These are phyloP conservation scores for Berberis thunbergii DNA, from an alignment of 164 flowering plant genomes.

Conservation along the genomic window DNA sequence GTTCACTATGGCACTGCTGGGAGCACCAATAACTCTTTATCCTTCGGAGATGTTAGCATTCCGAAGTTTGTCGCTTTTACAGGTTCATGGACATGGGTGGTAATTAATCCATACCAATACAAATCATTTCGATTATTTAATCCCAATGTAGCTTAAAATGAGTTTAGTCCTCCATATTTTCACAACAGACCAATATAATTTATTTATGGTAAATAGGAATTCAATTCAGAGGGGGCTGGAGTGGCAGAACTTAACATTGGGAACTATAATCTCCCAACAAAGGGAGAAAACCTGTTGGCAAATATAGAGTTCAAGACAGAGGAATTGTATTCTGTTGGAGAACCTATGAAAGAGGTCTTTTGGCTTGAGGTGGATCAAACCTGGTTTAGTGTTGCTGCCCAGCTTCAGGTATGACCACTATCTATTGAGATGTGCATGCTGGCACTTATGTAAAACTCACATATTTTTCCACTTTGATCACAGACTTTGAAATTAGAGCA, in stretches of 20 bases:
- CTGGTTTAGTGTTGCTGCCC: constrained; percentile 29
- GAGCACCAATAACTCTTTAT: constrained; percentile 34
- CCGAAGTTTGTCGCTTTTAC: constrained; percentile 35
- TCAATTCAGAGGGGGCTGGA: constrained; percentile 11
- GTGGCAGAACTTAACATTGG: constrained; percentile 29
- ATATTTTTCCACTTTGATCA: not conserved
- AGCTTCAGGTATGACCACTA: constrained; percentile 23
- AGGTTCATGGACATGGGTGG: constrained; percentile 51
- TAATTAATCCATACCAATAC: not conserved
- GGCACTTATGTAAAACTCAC: not conserved
- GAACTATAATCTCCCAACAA: constrained; percentile 28
- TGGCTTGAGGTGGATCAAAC: constrained; percentile 31
- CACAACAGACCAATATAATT: no score
- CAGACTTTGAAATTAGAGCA: constrained; percentile 37
- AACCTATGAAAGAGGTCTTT: constrained; percentile 36
- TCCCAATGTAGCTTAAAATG: no score
- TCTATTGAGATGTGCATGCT: not conserved
- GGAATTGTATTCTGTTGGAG: constrained; percentile 28
- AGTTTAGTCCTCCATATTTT: no score
- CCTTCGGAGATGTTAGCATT: constrained; percentile 42
- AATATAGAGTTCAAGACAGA: constrained; percentile 28
- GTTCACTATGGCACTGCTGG: constrained; percentile 63
- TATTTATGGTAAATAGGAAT: constrained; percentile 16
- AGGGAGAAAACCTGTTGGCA: constrained; percentile 37
- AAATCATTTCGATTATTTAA: no score